Conservation (phyloP, 2,329 filamentous ascomycete genomes). For the Dichotomopilus funicola region DNA sequence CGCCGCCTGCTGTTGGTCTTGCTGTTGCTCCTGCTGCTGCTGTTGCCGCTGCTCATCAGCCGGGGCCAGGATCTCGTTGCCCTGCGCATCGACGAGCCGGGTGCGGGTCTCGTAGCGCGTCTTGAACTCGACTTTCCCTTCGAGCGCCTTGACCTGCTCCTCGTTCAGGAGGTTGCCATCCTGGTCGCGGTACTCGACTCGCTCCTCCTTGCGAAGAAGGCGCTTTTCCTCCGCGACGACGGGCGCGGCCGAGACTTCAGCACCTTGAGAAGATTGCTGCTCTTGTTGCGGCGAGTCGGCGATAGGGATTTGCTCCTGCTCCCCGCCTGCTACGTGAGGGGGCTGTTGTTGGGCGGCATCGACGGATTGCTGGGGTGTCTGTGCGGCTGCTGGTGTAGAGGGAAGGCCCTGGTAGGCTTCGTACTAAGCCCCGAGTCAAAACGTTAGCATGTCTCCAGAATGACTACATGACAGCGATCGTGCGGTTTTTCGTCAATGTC, state of each 20-base stretch:
- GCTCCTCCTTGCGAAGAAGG: slow-evolving; percentile 61
- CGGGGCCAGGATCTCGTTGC: slow-evolving; percentile 62
- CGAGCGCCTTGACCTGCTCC: slow-evolving; percentile 73
- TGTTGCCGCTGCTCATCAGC: slow-evolving; percentile 32
- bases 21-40: not conserved
- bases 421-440: slow-evolving; percentile 34
- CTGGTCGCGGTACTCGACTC: slow-evolving; percentile 90
- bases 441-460: slow-evolving; percentile 12
- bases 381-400: slow-evolving; percentile 19
- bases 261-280: slow-evolving; percentile 23
- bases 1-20: too few species aligned
- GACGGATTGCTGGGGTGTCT: slow-evolving; percentile 21
- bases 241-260: slow-evolving; percentile 43
- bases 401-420: slow-evolving; percentile 38
- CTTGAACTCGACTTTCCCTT: slow-evolving; percentile 92
- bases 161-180: slow-evolving; percentile 81
- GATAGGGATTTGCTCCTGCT: slow-evolving; percentile 27
- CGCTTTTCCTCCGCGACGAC: slow-evolving; percentile 39
- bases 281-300: slow-evolving; percentile 24
- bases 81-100: slow-evolving; percentile 69
- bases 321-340: slow-evolving; percentile 18
- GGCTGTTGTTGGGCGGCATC: slow-evolving; percentile 12
- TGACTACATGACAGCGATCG: not conserved
- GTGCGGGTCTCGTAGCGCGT: slow-evolving; percentile 95
- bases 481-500: slow-evolving; percentile 2